These are phyloP conservation scores for Podospora comata DNA, from an alignment of 495 filamentous ascomycete genomes.

Conservation along the genomic window DNA sequence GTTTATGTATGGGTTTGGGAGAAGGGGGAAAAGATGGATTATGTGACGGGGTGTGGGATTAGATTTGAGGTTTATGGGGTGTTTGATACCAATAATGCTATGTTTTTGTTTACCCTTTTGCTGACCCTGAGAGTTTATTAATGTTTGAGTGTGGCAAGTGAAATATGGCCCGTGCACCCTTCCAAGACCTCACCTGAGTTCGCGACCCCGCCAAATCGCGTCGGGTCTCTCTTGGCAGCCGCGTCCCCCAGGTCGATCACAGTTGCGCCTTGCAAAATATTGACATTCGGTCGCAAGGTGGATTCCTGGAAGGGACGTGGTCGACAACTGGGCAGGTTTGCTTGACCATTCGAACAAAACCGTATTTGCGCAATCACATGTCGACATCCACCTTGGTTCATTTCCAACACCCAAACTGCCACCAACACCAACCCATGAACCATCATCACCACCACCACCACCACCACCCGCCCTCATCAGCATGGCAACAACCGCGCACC, in stretches of 20 bases:
- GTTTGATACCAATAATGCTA: neutral
- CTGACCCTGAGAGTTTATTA: neutral
- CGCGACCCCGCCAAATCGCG: constrained; percentile 14
- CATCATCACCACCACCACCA: neutral
- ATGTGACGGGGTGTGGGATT: neutral
- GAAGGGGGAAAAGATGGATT: neutral
- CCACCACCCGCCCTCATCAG: neutral
- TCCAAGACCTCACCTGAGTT: constrained; percentile 12
- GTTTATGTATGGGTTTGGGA: neutral
- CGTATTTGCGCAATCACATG: neutral
- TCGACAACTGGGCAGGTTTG: neutral
- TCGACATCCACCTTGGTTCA: neutral
- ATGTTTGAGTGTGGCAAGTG: neutral
- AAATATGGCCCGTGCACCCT: neutral
- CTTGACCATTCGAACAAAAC: too few species aligned
- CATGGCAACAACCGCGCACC: neutral
- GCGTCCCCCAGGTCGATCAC: constrained; percentile 7
- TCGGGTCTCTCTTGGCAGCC: constrained; percentile 12
- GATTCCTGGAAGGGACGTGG: neutral
- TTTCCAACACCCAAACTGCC: neutral
- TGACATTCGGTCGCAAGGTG: neutral
- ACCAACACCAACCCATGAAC: neutral
- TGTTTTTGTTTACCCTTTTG: neutral
- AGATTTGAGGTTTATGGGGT: neutral
- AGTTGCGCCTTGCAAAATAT: neutral